Evolutionary conservation across 768 basidiomycete species (phyloP).

Genomic region (Cantharellus anzutake): DNA sequence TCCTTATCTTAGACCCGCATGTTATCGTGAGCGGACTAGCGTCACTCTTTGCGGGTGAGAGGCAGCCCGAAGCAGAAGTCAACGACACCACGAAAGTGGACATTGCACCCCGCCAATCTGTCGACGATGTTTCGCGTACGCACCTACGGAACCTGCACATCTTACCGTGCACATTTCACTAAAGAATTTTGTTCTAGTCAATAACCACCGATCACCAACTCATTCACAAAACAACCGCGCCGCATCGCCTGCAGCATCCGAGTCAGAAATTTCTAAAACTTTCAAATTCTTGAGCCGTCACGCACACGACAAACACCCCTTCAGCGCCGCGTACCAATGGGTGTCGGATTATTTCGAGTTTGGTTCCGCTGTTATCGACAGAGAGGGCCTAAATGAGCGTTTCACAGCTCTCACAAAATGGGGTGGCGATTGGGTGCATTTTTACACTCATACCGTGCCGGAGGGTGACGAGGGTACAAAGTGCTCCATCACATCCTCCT

Average conservation of each 20-base stretch:
- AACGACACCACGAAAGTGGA: conserved; percentile 6
- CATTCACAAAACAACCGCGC: too few species aligned
- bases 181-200: too few species aligned
- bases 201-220: too few species aligned
- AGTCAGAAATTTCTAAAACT: background rate
- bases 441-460: conserved; percentile 32
- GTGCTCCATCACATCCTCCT: background rate
- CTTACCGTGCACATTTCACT: background rate
- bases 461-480: background rate
- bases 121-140: background rate
- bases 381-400: conserved; percentile 28
- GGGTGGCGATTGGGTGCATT: conserved; percentile 36
- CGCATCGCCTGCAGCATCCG: too few species aligned
- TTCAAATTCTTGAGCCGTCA: conserved; percentile 33
- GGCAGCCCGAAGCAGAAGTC: background rate
- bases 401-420: conserved; percentile 30
- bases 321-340: conserved; percentile 26
- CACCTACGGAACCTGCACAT: background rate
- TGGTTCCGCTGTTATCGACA: conserved; percentile 39
- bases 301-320: conserved; percentile 29
- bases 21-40: conserved; percentile 7
- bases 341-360: conserved; percentile 38
- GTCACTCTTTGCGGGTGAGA: conserved; percentile 2
- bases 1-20: conserved; percentile 2
- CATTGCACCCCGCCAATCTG: background rate